These are phyloP conservation scores for Xylaria sp. DNA, from an alignment of 495 filamentous ascomycete genomes.

Conservation along the genomic window DNA sequence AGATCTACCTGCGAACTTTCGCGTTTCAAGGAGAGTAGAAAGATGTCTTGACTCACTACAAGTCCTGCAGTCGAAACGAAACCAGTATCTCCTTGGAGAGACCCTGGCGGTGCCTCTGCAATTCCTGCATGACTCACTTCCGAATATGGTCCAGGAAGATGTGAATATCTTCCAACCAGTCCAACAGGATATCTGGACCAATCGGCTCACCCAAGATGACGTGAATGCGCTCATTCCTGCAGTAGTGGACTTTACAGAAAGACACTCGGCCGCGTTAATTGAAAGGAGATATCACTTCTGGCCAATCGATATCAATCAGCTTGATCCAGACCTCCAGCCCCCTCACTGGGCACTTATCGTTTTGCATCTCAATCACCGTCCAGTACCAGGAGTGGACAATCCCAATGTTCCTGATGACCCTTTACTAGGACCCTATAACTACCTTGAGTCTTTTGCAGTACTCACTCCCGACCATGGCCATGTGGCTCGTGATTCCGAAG, in stretches of 20 bases:
- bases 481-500: not conserved
- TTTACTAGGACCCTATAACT: not conserved
- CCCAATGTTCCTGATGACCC: not conserved
- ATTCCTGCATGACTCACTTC: slow-evolving; percentile 21
- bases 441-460: not conserved
- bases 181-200: not conserved
- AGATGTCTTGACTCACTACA: not conserved
- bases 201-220: not conserved
- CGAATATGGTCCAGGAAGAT: slow-evolving; percentile 13
- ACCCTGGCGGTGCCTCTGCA: slow-evolving; percentile 11
- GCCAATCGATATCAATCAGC: slow-evolving; percentile 4
- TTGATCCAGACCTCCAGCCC: not conserved
- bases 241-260: not conserved
- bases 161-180: slow-evolving; percentile 4
- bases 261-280: not conserved
- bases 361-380: not conserved
- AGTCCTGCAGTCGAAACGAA: not conserved
- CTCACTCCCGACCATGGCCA: slow-evolving; percentile 6
- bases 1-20: slow-evolving; percentile 4
- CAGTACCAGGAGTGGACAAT: not conserved
- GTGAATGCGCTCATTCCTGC: too few relatives aligned
- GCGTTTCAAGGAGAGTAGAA: not conserved
- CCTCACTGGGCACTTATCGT: slow-evolving; percentile 21
- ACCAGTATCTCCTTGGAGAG: not conserved
- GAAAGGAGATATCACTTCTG: slow-evolving; percentile 16